Base-by-base conservation (phyloP, 345 rosid genomes). In the Punica granatum region DNA sequence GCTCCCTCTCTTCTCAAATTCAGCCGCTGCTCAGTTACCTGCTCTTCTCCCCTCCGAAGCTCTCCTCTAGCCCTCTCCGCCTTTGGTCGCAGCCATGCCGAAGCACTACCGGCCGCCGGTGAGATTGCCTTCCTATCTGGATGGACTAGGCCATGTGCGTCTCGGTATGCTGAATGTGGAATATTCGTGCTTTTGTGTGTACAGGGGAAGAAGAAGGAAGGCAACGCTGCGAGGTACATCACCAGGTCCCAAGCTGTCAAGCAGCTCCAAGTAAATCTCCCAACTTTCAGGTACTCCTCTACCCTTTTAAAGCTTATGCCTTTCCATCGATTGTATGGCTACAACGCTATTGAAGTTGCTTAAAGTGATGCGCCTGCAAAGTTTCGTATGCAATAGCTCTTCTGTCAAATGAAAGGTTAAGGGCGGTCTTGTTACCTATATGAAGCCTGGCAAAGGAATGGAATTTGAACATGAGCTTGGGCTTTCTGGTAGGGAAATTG, bases 171-270 rank as follows among this genome's bases (percentile, higher is more conserved):
- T 15, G 33, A 10, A 44, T 30, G 13, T 46, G 15, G 35, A 19
- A 19, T 23, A 60, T 66, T 73, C 25, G 18, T 58, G 37, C 13
- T 9, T 68, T 4, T 63, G 67, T 30, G 31, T 67, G 72, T 69
- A 1, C 79, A 94, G 99, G 99, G 99, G 14, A 94, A 94, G 86
- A 94, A 86, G 76, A 94, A 83, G 84, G 98, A 92, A 80, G 99
- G 99, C 62, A 92, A 91, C 75, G 96, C 87, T 25, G 90, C 97
- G 32, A 81, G 85, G 77, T 92, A 88, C 76, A 70, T 86, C 78
- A 88, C 98, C 69, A 84, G 99, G 88, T 81, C 96, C 25, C 96
- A 91, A 75, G 93, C 96, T 18, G 78, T 85, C 66, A 88, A 87
- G 77, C 80, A 72, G 60, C 99, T 94, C 60, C 97, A 94, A 84